Conservation (phyloP, 768 basidiomycete genomes). For the Ramaria sp. region DNA sequence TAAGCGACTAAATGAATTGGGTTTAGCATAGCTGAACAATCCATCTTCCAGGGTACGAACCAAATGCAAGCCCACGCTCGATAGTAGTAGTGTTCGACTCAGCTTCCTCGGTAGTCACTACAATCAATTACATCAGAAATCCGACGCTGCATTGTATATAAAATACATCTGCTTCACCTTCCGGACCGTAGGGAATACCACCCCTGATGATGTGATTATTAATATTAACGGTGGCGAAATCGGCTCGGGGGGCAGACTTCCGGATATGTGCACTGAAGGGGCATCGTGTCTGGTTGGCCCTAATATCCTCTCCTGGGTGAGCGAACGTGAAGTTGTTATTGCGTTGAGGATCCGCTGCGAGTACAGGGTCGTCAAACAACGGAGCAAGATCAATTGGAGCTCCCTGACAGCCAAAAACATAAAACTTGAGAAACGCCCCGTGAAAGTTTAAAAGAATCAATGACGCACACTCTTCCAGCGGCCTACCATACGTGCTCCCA, state of each 20-base stretch:
- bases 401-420: conserved; percentile 9
- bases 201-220: conserved; percentile 33
- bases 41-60: conserved; percentile 12
- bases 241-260: conserved; percentile 20
- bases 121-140: background rate
- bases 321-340: conserved; percentile 22
- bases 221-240: conserved; percentile 14
- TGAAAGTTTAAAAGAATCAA: background rate
- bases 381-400: conserved; percentile 22
- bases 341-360: conserved; percentile 16
- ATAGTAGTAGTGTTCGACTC: conserved; percentile 25
- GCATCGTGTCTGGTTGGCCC: conserved; percentile 17
- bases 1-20: background rate
- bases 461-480: conserved; percentile 22
- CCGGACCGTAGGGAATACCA: conserved; percentile 42
- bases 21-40: background rate
- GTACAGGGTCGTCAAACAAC: conserved; percentile 15
- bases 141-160: background rate
- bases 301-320: conserved; percentile 12
- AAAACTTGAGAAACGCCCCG: background rate
- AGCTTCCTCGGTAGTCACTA: conserved; percentile 28
- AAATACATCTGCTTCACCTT: conserved; percentile 15
- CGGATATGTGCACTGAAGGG: conserved; percentile 21
- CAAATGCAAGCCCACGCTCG: conserved; percentile 39
- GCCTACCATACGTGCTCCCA: conserved; percentile 24